Evolutionary conservation across 2,329 filamentous ascomycete genomes (phyloP).

Genomic region (Botryotinia globosa): DNA sequence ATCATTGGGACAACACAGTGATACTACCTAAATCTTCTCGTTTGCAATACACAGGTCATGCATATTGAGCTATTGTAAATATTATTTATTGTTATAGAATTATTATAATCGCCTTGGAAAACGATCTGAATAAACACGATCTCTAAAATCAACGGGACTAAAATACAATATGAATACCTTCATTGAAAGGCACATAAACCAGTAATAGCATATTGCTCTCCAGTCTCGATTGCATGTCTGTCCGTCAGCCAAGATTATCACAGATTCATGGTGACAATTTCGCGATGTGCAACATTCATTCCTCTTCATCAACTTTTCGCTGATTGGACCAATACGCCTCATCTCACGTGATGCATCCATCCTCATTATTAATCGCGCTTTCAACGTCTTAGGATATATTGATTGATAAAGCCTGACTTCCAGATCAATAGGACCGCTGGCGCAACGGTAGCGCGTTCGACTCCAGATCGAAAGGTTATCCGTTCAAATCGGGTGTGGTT

Average conservation of each 20-base stretch:
- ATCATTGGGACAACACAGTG: background rate
- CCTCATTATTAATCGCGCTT: accelerated
- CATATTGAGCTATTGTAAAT: background rate
- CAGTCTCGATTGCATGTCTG: background rate
- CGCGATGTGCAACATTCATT: background rate
- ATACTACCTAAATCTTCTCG: background rate
- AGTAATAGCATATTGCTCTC: background rate
- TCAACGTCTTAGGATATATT: accelerated
- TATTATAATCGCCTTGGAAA: background rate
- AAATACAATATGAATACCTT: background rate
- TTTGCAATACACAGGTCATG: background rate
- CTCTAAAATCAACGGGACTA: background rate
- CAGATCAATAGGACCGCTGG: conserved; percentile 23
- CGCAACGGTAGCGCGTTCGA: conserved; percentile 34
- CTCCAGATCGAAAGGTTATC: conserved; percentile 39
- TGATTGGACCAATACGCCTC: background rate
- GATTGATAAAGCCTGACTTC: accelerated
- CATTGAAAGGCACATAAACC: background rate
- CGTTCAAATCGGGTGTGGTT: conserved; percentile 37
- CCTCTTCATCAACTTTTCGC: background rate
- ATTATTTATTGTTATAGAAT: background rate
- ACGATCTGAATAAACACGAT: background rate
- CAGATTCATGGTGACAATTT: background rate
- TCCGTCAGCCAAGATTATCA: background rate
- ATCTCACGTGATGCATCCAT: background rate